Conservation (phyloP, 2,329 filamentous ascomycete genomes). For the Alternaria triticimaculans region DNA sequence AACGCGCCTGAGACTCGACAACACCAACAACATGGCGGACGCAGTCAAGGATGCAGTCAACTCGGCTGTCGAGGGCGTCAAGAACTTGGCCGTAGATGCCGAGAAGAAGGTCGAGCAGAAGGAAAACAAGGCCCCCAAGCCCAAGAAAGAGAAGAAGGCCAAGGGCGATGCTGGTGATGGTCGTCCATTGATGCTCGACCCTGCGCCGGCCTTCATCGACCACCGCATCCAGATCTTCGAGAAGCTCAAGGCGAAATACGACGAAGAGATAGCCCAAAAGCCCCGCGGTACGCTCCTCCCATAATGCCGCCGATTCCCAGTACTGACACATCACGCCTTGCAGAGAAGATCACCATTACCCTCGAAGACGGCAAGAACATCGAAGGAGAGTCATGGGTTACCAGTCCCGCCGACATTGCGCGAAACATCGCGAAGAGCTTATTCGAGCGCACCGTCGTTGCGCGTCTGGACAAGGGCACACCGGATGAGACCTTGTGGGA, state of each 20-base stretch:
- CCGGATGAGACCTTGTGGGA: slow-evolving; percentile 87
- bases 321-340: slow-evolving; percentile 21
- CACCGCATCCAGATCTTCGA: slow-evolving; percentile 88
- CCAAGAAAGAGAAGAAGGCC: slow-evolving; percentile 58
- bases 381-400: slow-evolving; percentile 86
- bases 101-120: slow-evolving; percentile 38
- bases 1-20: slow-evolving; percentile 26
- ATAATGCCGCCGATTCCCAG: background rate
- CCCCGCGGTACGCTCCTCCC: slow-evolving; percentile 59
- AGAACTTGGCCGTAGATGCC: slow-evolving; percentile 62
- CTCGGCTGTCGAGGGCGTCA: slow-evolving; percentile 63
- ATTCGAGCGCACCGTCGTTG: slow-evolving; percentile 85
- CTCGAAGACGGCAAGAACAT: slow-evolving; percentile 74
- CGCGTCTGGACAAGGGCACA: slow-evolving; percentile 76
- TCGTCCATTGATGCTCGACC: slow-evolving; percentile 56
- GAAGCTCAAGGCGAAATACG: slow-evolving; percentile 81
- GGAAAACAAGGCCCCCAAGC: slow-evolving; percentile 29
- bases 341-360: slow-evolving; percentile 74
- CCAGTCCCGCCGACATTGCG: slow-evolving; percentile 80
- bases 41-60: slow-evolving; percentile 58
- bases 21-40: slow-evolving; percentile 54
- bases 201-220: slow-evolving; percentile 77
- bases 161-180: slow-evolving; percentile 47
- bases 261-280: slow-evolving; percentile 74
- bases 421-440: slow-evolving; percentile 83